These are phyloP conservation scores for Aspergillus glaucus DNA, from an alignment of 2,329 filamentous ascomycete species.

Conservation along the genomic window DNA sequence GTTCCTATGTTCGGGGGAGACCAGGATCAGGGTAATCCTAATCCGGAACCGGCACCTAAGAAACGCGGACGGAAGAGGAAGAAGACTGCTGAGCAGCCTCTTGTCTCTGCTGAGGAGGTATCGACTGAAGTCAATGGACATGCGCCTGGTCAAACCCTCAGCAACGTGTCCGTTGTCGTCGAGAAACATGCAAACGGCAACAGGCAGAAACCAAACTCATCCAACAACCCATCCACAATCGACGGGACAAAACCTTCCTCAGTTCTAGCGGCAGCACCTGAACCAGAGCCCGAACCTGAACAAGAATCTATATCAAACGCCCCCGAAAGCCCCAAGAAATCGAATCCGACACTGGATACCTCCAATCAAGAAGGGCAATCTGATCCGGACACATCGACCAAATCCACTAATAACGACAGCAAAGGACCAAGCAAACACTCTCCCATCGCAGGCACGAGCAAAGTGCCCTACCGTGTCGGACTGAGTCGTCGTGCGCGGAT, in stretches of 20 bases:
- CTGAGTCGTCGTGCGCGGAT: conserved; percentile 45
- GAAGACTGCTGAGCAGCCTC: conserved; percentile 21
- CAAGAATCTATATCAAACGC: conserved; percentile 8
- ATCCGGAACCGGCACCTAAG: conserved; percentile 20
- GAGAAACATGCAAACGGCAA: not conserved
- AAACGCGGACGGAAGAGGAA: conserved; percentile 41
- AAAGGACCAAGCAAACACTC: conserved; percentile 36
- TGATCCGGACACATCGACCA: not conserved
- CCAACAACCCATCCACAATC: too few relatives aligned
- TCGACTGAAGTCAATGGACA: not conserved
- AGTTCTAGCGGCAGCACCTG: not conserved
- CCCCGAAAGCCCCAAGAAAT: conserved; percentile 4
- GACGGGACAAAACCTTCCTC: not conserved
- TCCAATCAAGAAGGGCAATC: not conserved
- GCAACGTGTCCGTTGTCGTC: not conserved
- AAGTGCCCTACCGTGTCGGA: conserved; percentile 42
- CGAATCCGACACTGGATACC: not conserved
- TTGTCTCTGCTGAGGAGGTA: not conserved
- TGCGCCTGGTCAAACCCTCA: not conserved
- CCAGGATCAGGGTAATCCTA: not conserved
- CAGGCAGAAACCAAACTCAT: too few relatives aligned
- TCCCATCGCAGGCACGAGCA: conserved; percentile 33
- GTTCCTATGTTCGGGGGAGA: not conserved
- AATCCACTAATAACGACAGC: not conserved
- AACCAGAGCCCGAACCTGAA: not conserved